These are phyloP conservation scores for Trypethelium eluteriae DNA, from an alignment of 495 filamentous ascomycete genomes.

Conservation along the genomic window DNA sequence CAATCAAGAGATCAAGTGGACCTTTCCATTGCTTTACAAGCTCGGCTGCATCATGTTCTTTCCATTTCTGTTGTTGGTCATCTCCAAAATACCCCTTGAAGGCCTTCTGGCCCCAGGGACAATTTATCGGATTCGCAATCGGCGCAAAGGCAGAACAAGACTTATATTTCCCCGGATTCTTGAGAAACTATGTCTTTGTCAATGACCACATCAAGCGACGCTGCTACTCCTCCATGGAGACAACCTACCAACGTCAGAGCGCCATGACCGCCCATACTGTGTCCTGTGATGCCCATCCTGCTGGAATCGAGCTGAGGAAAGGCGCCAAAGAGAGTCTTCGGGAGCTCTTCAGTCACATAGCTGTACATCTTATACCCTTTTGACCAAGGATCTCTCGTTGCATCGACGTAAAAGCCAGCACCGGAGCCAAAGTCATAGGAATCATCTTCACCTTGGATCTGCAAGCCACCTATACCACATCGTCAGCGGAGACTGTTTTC, in stretches of 20 bases:
- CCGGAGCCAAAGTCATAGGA: conserved; percentile 82
- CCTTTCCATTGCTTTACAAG: conserved; percentile 68
- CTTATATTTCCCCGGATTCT: conserved; percentile 81
- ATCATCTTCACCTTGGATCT: conserved; percentile 74
- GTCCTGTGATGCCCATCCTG: conserved; percentile 75
- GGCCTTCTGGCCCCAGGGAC: conserved; percentile 93
- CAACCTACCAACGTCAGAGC: conserved; percentile 66
- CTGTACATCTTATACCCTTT: conserved; percentile 84
- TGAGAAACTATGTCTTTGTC: conserved; percentile 54
- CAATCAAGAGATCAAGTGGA: conserved; percentile 66
- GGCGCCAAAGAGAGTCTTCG: conserved; percentile 57
- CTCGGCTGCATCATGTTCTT: conserved; percentile 87
- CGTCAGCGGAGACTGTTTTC: background rate
- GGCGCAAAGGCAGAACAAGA: conserved; percentile 86
- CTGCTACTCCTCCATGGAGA: background rate
- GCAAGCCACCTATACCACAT: conserved; percentile 49
- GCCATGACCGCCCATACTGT: conserved; percentile 95
- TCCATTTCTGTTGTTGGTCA: conserved; percentile 64
- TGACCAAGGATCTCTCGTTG: conserved; percentile 64
- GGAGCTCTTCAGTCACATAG: conserved; percentile 79
- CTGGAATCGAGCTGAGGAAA: conserved; percentile 56
- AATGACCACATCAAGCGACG: background rate
- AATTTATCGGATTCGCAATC: conserved; percentile 76
- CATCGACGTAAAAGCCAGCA: conserved; percentile 93
- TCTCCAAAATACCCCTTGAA: conserved; percentile 83